Evolutionary conservation across 805 yeast species (phyloP).

Genomic region (Osmozyma mogii): DNA sequence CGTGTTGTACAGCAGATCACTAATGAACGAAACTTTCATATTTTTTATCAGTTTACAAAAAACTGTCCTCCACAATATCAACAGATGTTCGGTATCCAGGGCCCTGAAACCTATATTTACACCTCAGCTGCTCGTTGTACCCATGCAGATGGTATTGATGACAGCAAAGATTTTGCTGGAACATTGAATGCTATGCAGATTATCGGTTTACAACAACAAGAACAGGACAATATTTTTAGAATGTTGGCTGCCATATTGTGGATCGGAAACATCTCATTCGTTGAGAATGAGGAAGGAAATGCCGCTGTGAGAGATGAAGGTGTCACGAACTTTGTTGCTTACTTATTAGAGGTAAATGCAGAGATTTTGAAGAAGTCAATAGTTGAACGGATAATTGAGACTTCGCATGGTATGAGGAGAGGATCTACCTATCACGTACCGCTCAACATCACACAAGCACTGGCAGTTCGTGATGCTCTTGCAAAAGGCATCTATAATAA

Average conservation of each 20-base stretch:
- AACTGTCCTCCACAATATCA: constrained; percentile 82
- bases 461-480: constrained; percentile 89
- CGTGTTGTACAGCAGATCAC: constrained; percentile 93
- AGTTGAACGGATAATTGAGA: constrained; percentile 78
- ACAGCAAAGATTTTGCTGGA: constrained; percentile 66
- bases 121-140: constrained; percentile 85
- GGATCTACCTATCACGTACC: constrained; percentile 96
- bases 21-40: constrained; percentile 93
- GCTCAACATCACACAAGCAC: constrained; percentile 83
- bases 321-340: constrained; percentile 93
- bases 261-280: constrained; percentile 88
- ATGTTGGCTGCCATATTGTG: constrained; percentile 79
- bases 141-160: constrained; percentile 81
- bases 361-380: constrained; percentile 58
- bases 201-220: constrained; percentile 74
- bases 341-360: constrained; percentile 73
- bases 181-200: constrained; percentile 81
- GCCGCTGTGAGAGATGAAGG: constrained; percentile 75
- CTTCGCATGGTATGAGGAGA: constrained; percentile 79
- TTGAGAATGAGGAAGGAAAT: constrained; percentile 81
- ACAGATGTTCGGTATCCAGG: constrained; percentile 80
- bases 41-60: constrained; percentile 91
- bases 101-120: constrained; percentile 87
- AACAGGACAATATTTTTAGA: constrained; percentile 86
- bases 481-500: constrained; percentile 93